phyloP scores from a whole-genome alignment of 1,139 yeast species.

The Geotrichum australiense region DNA sequence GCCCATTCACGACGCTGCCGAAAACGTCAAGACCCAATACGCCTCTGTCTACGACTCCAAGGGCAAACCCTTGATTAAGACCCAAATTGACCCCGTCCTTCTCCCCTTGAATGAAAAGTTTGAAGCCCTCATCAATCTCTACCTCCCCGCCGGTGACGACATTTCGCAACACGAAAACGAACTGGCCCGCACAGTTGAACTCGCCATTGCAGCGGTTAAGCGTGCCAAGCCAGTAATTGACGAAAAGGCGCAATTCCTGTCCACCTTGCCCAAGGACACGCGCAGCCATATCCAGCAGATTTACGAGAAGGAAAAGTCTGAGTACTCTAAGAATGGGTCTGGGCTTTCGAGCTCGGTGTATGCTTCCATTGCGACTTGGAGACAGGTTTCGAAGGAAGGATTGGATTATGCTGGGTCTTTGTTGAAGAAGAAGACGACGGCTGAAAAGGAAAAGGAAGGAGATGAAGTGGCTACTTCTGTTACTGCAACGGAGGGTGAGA shows the following conservation, averaged over 20 bases:
- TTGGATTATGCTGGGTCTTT: constrained; percentile 19
- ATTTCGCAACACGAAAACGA: constrained; percentile 31
- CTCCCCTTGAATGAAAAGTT: constrained; percentile 53
- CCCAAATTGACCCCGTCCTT: constrained; percentile 56
- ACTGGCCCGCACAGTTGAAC: constrained; percentile 30
- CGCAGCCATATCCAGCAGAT: constrained; percentile 26
- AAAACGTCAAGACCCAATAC: constrained; percentile 31
- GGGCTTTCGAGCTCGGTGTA: constrained; percentile 20
- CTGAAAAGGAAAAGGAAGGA: not conserved
- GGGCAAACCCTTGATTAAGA: constrained; percentile 55
- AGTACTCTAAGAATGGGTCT: constrained; percentile 22
- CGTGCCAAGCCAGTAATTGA: constrained; percentile 33
- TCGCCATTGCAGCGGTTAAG: constrained; percentile 30
- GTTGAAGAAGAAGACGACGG: constrained; percentile 3
- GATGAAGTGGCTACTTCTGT: constrained; percentile 1
- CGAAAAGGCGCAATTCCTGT: constrained; percentile 25
- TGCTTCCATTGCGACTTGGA: constrained; percentile 22
- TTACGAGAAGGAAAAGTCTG: constrained; percentile 27
- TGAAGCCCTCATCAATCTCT: constrained; percentile 40
- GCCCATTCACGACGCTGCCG: constrained; percentile 32
- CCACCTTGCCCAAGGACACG: constrained; percentile 25
- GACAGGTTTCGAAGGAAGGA: constrained; percentile 21
- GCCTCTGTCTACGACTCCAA: constrained; percentile 43
- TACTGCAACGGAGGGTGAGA: too few species aligned
- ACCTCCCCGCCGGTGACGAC: constrained; percentile 44